Conservation (phyloP, 2,329 filamentous ascomycete species). For the Scleromitrula shiraiana region DNA sequence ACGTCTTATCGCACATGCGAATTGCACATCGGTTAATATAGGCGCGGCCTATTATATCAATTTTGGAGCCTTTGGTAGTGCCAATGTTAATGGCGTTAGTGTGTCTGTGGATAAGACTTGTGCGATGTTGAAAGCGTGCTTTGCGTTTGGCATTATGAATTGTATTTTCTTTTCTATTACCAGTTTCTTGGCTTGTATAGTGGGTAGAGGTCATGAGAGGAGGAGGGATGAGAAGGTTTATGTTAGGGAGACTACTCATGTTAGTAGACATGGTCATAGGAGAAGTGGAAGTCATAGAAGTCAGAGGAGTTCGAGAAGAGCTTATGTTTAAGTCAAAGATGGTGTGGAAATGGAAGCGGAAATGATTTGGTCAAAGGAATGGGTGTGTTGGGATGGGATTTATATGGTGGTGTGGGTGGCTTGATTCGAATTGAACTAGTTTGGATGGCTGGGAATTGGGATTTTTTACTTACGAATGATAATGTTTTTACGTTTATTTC, state of each 20-base stretch:
- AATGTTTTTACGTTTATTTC: too few species aligned
- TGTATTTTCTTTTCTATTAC: slow-evolving; percentile 73
- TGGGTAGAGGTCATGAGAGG: slow-evolving; percentile 12
- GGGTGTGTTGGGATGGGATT: neutral
- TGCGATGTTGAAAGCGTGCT: slow-evolving; percentile 84
- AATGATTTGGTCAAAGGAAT: neutral
- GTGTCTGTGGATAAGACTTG: slow-evolving; percentile 66
- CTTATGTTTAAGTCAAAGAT: slow-evolving; percentile 25
- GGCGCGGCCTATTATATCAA: slow-evolving; percentile 45
- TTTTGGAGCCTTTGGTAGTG: slow-evolving; percentile 54
- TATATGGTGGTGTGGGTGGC: too few species aligned
- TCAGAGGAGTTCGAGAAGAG: slow-evolving; percentile 24
- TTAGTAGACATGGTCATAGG: slow-evolving; percentile 23
- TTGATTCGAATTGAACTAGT: too few species aligned
- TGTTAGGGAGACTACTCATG: slow-evolving; percentile 26
- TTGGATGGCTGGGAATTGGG: too few species aligned
- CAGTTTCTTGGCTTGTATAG: slow-evolving; percentile 54
- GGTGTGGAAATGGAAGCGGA: too few species aligned
- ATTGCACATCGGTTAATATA: slow-evolving; percentile 55
- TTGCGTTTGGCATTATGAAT: slow-evolving; percentile 88
- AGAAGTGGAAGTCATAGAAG: slow-evolving; percentile 27
- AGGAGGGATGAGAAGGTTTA: slow-evolving; percentile 17
- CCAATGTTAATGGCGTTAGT: slow-evolving; percentile 42
- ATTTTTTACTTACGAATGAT: too few species aligned
- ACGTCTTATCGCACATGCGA: slow-evolving; percentile 48